Evolutionary conservation across 2,329 filamentous ascomycete species (phyloP).

Genomic region (Zymoseptoria pseudotritici): DNA sequence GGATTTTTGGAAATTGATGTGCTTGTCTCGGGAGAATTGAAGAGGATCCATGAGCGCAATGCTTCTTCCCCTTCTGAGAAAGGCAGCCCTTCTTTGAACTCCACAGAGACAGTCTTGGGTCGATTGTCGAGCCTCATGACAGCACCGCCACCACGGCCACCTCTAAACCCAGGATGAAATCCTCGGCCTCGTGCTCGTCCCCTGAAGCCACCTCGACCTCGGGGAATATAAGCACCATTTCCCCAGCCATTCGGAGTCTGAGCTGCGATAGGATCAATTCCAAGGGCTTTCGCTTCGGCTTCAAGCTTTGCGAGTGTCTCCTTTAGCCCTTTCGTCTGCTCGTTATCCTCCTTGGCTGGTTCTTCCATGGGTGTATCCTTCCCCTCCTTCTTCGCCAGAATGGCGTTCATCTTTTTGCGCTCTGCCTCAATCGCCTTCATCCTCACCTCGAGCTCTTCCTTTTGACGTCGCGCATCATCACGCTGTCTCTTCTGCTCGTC

Average conservation of each 20-base stretch:
- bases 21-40: conserved; percentile 29
- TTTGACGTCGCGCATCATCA: conserved; percentile 55
- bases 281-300: conserved; percentile 62
- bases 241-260: conserved; percentile 17
- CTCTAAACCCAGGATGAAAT: conserved; percentile 41
- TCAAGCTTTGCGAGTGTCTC: conserved; percentile 66
- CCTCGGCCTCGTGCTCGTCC: conserved; percentile 31
- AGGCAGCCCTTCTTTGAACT: conserved; percentile 44
- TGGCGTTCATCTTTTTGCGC: conserved; percentile 54
- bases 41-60: conserved; percentile 58
- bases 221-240: conserved; percentile 2
- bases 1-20: conserved; percentile 34
- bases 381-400: conserved; percentile 50
- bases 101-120: conserved; percentile 59
- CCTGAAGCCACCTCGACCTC: conserved; percentile 21
- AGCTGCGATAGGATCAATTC: conserved; percentile 53
- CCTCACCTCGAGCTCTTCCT: conserved; percentile 58
- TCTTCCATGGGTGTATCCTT: conserved; percentile 21
- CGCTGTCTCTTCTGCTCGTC: conserved; percentile 59
- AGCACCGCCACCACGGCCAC: conserved; percentile 37
- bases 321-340: conserved; percentile 58
- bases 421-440: conserved; percentile 59
- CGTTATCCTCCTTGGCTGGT: conserved; percentile 23
- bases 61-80: conserved; percentile 61
- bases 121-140: conserved; percentile 66